Conservation (phyloP, 2,329 filamentous ascomycete species). For the Diplodia intermedia region DNA sequence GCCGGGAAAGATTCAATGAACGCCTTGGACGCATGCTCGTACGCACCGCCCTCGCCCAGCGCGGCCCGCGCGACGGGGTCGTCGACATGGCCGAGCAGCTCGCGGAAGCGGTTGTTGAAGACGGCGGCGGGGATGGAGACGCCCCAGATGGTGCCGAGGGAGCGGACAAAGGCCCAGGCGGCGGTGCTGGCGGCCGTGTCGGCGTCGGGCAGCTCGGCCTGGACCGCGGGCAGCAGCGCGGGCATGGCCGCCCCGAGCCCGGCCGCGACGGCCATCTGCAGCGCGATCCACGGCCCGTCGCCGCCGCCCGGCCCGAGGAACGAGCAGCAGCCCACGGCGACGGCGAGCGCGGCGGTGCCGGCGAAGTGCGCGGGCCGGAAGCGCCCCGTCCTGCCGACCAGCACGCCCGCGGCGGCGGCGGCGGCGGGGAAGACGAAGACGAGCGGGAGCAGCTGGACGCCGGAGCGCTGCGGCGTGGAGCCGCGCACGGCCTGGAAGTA, state of each 20-base stretch:
- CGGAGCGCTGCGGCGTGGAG: conserved; percentile 48
- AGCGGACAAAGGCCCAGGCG: conserved; percentile 43
- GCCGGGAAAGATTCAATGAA: conserved; percentile 31
- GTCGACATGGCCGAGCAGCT: conserved; percentile 34
- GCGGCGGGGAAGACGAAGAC: conserved; percentile 40
- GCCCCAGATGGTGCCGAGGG: conserved; percentile 42
- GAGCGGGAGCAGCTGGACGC: conserved; percentile 48
- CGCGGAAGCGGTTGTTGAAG: conserved; percentile 41
- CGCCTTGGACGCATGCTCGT: conserved; percentile 33
- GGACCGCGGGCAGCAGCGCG: conserved; percentile 42
- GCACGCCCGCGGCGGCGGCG: conserved; percentile 38
- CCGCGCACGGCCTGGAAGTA: conserved; percentile 53
- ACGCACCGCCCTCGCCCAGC: conserved; percentile 40
- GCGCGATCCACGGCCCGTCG: conserved; percentile 35
- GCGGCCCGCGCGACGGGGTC: conserved; percentile 25
- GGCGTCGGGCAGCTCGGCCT: conserved; percentile 40
- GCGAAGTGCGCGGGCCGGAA: conserved; percentile 35
- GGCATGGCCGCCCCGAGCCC: conserved; percentile 42
- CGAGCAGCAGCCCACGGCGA: conserved; percentile 38
- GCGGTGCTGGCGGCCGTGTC: conserved; percentile 38
- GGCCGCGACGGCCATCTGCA: conserved; percentile 40
- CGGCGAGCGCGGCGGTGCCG: conserved; percentile 39
- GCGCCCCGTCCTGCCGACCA: conserved; percentile 41
- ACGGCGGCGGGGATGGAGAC: conserved; percentile 42
- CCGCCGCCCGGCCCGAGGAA: conserved; percentile 34